Conservation (phyloP, 202 grass and related monocot genomes). For the Sporobolus alterniflorus region DNA sequence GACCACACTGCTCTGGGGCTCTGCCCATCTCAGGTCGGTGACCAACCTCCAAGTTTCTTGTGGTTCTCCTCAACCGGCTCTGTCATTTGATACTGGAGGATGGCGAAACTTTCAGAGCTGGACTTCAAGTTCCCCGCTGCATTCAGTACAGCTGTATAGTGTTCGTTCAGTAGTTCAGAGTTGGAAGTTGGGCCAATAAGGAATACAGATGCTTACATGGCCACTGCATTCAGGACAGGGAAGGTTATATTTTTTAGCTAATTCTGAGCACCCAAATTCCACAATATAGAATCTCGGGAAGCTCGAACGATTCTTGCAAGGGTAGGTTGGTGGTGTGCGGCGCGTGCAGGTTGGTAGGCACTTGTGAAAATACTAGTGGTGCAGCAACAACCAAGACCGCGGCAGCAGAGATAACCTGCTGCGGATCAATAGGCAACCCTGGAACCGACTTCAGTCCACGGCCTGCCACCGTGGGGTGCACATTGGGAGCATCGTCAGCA, state of each 20-base stretch:
- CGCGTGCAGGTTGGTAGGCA: too few species aligned
- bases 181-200: too few species aligned
- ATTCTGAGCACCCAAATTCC: neutral
- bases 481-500: too few species aligned
- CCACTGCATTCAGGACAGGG: neutral
- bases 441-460: too few species aligned
- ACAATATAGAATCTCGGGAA: neutral
- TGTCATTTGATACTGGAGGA: neutral
- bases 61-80: neutral
- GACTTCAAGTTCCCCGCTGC: neutral
- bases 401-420: too few species aligned
- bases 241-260: neutral
- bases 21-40: conserved; percentile 11
- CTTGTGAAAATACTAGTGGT: too few species aligned
- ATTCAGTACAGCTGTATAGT: too few species aligned
- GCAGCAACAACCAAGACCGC: too few species aligned
- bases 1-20: neutral
- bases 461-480: too few species aligned
- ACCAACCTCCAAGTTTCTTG: neutral
- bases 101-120: neutral
- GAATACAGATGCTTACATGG: neutral
- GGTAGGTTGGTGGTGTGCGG: conserved; percentile 23
- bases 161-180: too few species aligned
- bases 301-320: neutral
- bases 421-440: too few species aligned